Conservation (phyloP, 2,329 filamentous ascomycete species). For the Trichophyton rubrum region DNA sequence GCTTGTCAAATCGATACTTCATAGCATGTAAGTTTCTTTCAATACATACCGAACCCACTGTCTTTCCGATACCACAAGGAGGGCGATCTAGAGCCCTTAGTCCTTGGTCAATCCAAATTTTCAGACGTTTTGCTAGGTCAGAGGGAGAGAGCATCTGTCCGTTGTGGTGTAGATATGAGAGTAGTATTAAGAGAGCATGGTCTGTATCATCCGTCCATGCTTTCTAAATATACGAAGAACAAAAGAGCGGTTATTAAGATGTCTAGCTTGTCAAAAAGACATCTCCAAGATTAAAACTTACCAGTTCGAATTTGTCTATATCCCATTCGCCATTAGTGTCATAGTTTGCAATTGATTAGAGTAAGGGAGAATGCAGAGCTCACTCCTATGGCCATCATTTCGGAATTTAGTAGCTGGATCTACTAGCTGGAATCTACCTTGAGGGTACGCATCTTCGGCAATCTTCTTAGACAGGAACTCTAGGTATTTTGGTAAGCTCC, state of each 20-base stretch:
- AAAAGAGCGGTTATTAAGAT: background rate
- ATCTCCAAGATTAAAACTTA: background rate
- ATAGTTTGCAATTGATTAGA: background rate
- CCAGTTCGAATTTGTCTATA: conserved; percentile 24
- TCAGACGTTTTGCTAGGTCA: conserved; percentile 37
- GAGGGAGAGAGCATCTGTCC: conserved; percentile 26
- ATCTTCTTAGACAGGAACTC: conserved; percentile 13
- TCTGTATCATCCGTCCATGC: conserved; percentile 47
- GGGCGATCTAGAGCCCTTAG: conserved; percentile 36
- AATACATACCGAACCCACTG: conserved; percentile 33
- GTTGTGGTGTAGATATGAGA: conserved; percentile 37
- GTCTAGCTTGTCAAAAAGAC: background rate
- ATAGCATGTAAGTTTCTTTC: background rate
- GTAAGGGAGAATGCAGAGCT: background rate
- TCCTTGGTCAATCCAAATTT: conserved; percentile 38
- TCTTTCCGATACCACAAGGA: conserved; percentile 38
- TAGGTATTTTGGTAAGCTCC: background rate
- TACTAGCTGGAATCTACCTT: conserved; percentile 12
- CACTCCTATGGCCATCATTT: conserved; percentile 15
- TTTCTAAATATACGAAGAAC: conserved; percentile 15
- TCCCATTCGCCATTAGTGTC: background rate
- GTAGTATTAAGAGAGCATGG: conserved; percentile 39
- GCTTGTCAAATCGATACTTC: background rate
- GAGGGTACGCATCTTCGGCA: conserved; percentile 11
- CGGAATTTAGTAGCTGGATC: conserved; percentile 13